A percentile compares a stretch with the other conserved stretches of the same genome.
Evolutionary conservation across 176 grass and related monocot genomes (phyloP).

Genomic region (Lolium rigidum): DNA sequence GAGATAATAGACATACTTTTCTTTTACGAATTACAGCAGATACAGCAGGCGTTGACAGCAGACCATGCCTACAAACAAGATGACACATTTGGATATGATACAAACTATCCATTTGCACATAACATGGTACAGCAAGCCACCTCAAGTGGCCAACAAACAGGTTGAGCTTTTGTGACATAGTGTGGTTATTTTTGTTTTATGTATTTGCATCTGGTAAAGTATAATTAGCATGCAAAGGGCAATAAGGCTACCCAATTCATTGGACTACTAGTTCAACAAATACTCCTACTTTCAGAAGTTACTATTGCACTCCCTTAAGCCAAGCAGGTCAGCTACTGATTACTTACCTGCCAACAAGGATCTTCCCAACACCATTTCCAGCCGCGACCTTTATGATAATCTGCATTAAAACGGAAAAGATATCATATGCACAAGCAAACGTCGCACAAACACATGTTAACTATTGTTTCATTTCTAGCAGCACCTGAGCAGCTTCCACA

Average conservation of each 20-base stretch:
- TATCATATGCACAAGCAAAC: conserved; percentile 30
- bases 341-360: conserved; percentile 75
- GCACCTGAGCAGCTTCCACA: conserved; percentile 76
- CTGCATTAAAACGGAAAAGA: conserved; percentile 42
- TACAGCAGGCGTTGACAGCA: conserved; percentile 89
- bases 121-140: conserved; percentile 17
- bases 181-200: not conserved
- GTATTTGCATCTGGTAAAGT: not conserved
- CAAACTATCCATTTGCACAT: conserved; percentile 2
- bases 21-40: conserved; percentile 90
- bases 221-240: not conserved
- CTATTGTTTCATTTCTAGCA: conserved; percentile 4
- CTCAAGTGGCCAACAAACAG: conserved; percentile 18
- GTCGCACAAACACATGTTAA: conserved; percentile 8
- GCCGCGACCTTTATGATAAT: conserved; percentile 90
- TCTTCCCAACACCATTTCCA: conserved; percentile 88
- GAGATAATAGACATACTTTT: conserved; percentile 51
- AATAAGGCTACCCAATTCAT: not conserved
- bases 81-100: not conserved
- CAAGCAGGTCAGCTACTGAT: conserved; percentile 15
- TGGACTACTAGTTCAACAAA: conserved; percentile 16
- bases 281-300: conserved; percentile 2
- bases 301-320: not conserved
- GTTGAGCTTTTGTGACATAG: conserved; percentile 18
- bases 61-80: conserved; percentile 60